Evolutionary conservation across 805 yeast species (phyloP).

Genomic region (Starmera quercuum): DNA sequence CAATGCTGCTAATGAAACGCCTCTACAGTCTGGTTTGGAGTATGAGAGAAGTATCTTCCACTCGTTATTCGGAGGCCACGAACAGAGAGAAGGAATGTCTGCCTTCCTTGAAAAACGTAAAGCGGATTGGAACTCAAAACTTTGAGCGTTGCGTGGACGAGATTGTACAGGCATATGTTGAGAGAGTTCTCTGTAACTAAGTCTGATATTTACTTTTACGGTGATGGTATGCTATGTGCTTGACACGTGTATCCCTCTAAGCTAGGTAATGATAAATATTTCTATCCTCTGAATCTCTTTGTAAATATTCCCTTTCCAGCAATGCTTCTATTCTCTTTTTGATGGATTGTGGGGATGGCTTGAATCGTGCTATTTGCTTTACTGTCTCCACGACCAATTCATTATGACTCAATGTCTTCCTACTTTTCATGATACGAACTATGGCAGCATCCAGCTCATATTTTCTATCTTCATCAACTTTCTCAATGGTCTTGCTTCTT

Average conservation of each 20-base stretch:
- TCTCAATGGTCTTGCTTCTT: conserved; percentile 39
- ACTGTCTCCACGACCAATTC: conserved; percentile 62
- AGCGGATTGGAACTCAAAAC: conserved; percentile 17
- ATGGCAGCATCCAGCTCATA: conserved; percentile 77
- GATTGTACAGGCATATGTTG: neutral
- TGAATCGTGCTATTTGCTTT: conserved; percentile 57
- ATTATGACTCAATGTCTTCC: conserved; percentile 53
- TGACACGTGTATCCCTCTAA: conserved; percentile 12
- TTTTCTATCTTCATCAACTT: conserved; percentile 54
- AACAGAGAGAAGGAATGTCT: conserved; percentile 43
- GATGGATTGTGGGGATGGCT: conserved; percentile 58
- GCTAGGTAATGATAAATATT: conserved; percentile 65
- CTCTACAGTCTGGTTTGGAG: conserved; percentile 30
- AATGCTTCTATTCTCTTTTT: conserved; percentile 68
- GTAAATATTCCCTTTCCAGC: conserved; percentile 75
- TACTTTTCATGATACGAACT: conserved; percentile 79
- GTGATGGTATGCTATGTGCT: neutral
- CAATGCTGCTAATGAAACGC: conserved; percentile 28
- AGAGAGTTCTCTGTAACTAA: neutral
- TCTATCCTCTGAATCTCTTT: conserved; percentile 57
- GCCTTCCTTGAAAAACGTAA: conserved; percentile 41
- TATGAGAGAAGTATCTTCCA: conserved; percentile 39
- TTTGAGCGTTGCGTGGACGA: too few species aligned
- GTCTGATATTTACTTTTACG: neutral
- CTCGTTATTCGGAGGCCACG: conserved; percentile 35